Base-by-base conservation (phyloP, 768 basidiomycete species). In the Dentipellis sp. region DNA sequence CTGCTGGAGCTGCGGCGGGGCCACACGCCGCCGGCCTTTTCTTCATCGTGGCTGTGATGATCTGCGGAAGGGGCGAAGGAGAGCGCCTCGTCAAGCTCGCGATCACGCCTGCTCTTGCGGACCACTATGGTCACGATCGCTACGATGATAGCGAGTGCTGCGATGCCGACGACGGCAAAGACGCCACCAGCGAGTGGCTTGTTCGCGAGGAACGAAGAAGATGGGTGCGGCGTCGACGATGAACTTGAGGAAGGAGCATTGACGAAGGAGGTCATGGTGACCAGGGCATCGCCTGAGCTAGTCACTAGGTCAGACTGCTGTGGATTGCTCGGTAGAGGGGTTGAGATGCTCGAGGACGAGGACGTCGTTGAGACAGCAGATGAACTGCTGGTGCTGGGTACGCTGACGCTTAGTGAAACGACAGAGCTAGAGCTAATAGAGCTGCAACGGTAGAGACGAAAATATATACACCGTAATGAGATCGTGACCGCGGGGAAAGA, bases 121-220 rank as follows among this genome's bases (percentile, higher is more conserved):
- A 86, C 50, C 11, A 70, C 66, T 63, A 75, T 76, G 0, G 79
- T 80, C 11, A 71, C 65, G 19, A 75, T 17, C 35, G 70, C 55
- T 58, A 83, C 64, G 57, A 83, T 42, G 54, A 72, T 54, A 55
- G 82, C 64, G 54, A 85, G 73, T 1, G 62, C 77, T 34, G 76
- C 60, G 39, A 84, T 52, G 12, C 79, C 83, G 40, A 74, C 72
- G 17, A 82, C 52, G 34, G 75, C 68, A 56, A 88, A 84, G 14
- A 87, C 75, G 9, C 78, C 68, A 7, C 80, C 80, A 42, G 79
- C 77, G n/a, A 83, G 71, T n/a, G 78, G 72, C 67, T 81, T 85
- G 68, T 88, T 84, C 56, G 81, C 68, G 38, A 88, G 65, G 69
- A 90, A 89, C 10, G 74, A 63, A 9, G 67, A 62, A n/a, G 60